Conservation (phyloP, 225 moss, liverwort and hornwort species). For the Lunularia cruciata region DNA sequence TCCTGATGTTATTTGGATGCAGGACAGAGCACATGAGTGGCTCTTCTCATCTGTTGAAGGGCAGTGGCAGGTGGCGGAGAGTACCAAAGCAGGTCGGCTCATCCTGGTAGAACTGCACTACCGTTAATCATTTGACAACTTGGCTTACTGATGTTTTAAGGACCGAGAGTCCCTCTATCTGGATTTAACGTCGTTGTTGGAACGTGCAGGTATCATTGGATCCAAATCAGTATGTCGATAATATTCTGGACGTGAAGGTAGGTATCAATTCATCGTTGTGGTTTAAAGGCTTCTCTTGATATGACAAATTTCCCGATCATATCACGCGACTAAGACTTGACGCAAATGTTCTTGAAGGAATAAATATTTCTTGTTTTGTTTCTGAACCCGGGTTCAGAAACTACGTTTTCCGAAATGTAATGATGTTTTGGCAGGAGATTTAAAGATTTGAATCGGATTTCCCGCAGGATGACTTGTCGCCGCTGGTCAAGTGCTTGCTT, state of each 20-base stretch:
- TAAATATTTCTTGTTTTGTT: background rate
- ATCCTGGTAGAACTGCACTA: conserved; percentile 67
- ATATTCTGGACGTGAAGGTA: conserved; percentile 45
- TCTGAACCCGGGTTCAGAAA: background rate
- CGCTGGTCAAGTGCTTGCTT: conserved; percentile 62
- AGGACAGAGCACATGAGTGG: conserved; percentile 91
- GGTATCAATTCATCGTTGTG: background rate
- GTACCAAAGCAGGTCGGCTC: conserved; percentile 86
- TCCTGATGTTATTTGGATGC: conserved; percentile 17
- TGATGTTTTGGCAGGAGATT: background rate
- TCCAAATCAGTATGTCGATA: conserved; percentile 54
- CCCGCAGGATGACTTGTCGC: conserved; percentile 79
- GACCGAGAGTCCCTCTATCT: too few species aligned
- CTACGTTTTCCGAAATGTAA: background rate
- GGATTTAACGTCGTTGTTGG: background rate
- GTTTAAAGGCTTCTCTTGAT: too few species aligned
- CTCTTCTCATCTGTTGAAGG: conserved; percentile 86
- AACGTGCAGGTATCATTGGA: conserved; percentile 64
- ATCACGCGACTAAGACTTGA: too few species aligned
- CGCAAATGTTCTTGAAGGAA: too few species aligned
- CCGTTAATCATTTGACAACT: conserved; percentile 13
- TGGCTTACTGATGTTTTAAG: background rate
- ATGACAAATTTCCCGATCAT: too few species aligned
- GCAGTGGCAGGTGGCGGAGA: conserved; percentile 88
- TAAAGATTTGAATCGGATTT: background rate